Base-by-base conservation (phyloP, 2,329 filamentous ascomycete genomes). In the Xylaria sp. region DNA sequence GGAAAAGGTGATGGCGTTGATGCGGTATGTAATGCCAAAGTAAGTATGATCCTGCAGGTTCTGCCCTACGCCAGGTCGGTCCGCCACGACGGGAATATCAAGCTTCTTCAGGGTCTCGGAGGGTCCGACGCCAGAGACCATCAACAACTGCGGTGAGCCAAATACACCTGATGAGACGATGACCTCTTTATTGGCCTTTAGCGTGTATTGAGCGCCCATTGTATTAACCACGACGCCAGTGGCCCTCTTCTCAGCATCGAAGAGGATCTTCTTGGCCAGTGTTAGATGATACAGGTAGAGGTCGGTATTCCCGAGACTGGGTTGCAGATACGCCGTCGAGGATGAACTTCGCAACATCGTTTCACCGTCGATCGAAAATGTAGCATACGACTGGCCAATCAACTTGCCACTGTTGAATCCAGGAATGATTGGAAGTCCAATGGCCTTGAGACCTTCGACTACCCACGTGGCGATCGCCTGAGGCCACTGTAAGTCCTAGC, bases 151-250 rank as follows among this genome's bases (percentile, higher is more conserved):
- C 41, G 89, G 89, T 1, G 89, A 91, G 78, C 91, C 89, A 66
- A 91, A 85, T 59, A 89, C 88, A 74, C 89, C 89, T 43, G 88
- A 89, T 78, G 88, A 91, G 72, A 91, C 83, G 72, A 91, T 71
- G n/a, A 70, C 64, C 62, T 67, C 70, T 28, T 69, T 73, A 23
- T 64, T 69, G 13, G 69, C 69, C 23, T 54, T 69, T n/a, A 71
- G 18, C 12, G 60, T 69, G 48, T 69, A 71, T 15, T 66, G 52
- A 15, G 51, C 52, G 55, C 64, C 67, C 54, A 67, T 52, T 5
- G 69, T 71, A 23, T 71, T 67, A 12, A 74, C 69, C 7, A 62
- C 25, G 5, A 74, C 69, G 3, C 68, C 71, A 6, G 64, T 72
- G 41, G 71, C 71, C 46, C 61, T 68, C 66, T 73, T 72, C 2